These are phyloP conservation scores for Hawksworthiomyces lignivorus DNA, from an alignment of 2,329 filamentous ascomycete species.

Conservation along the genomic window DNA sequence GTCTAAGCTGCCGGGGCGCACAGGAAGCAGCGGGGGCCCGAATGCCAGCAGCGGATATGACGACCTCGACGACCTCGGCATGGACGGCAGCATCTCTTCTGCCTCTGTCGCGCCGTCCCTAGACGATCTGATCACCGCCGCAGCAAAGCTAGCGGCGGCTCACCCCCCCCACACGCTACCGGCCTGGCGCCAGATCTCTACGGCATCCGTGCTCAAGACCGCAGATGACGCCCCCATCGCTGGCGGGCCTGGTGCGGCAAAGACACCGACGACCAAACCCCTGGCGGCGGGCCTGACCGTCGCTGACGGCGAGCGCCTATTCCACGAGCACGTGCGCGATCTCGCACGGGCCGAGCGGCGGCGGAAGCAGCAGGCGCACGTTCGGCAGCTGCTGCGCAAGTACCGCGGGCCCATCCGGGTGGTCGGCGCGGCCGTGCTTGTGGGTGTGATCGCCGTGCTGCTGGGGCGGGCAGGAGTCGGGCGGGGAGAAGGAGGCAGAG, in stretches of 20 bases:
- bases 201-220: constrained; percentile 78
- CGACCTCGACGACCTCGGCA: constrained; percentile 69
- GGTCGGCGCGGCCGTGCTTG: constrained; percentile 55
- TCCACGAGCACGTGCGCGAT: constrained; percentile 64
- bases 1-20: constrained; percentile 66
- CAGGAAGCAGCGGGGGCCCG: background rate
- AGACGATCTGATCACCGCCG: constrained; percentile 63
- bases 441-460: constrained; percentile 63
- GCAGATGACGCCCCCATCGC: constrained; percentile 52
- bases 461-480: constrained; percentile 41
- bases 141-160: constrained; percentile 53
- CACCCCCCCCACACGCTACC: constrained; percentile 67
- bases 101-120: constrained; percentile 64
- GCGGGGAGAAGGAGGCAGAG: constrained; percentile 13
- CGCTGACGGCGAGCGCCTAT: constrained; percentile 58
- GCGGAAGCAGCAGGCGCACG: constrained; percentile 38
- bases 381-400: constrained; percentile 38
- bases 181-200: constrained; percentile 66
- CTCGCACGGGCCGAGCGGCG: constrained; percentile 58
- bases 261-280: constrained; percentile 16
- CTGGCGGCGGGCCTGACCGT: constrained; percentile 47
- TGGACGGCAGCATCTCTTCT: too few relatives aligned
- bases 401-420: constrained; percentile 59
- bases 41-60: constrained; percentile 27
- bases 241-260: too few relatives aligned